Evolutionary conservation across 805 yeast genomes (phyloP), one percentile per base, ranked within the genome.

Genomic region (Peterozyma toletana): DNA sequence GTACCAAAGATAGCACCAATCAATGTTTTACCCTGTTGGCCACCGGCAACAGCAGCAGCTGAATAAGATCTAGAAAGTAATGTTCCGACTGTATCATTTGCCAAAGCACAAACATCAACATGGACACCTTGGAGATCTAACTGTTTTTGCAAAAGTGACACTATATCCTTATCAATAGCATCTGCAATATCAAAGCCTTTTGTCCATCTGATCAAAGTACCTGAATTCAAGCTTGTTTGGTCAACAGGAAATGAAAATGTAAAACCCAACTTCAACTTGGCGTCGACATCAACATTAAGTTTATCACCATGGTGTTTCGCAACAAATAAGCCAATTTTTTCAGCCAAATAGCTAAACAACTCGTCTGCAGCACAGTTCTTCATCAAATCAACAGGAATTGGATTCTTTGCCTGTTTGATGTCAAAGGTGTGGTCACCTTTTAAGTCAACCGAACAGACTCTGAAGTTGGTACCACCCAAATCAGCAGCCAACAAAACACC

Each of bases 21-120:
- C 9, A 85, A 75, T 9, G 97, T 86, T 45, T 79, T 80, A 39
- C 93, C 79, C 47, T 78, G 80, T 41, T 82, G 75, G 48, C 80
- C 74, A 16, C 73, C 62, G 34, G 79, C 72, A 40, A 68, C 60
- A 13, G 65, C 67, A 41, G 75, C 68, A 33, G 86, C 78, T 4
- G 86, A 70, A 65, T 91, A 91, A 27, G 96, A 83, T 55, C 96
- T 80, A 9, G 96, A 82, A 57, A 91, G 70, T 48, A 91, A 72
- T 11, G 98, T 90, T 37, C 99, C 98, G 14, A 89, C 96, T 1
- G 98, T 93, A 60, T 91, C 99, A 61, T 91, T 91, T 27, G 96
- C 95, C 47, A 93, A 73, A 1, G 98, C 98, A 14, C 84, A 88
- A 37, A 90, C 86, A 35, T 59, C 59, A 34, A 87, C 87, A 9